A percentile compares a stretch with the other conserved stretches of the same genome.
These are phyloP conservation scores for Elaeis guineensis DNA, from an alignment of 176 grass and related monocot species.

Conservation along the genomic window DNA sequence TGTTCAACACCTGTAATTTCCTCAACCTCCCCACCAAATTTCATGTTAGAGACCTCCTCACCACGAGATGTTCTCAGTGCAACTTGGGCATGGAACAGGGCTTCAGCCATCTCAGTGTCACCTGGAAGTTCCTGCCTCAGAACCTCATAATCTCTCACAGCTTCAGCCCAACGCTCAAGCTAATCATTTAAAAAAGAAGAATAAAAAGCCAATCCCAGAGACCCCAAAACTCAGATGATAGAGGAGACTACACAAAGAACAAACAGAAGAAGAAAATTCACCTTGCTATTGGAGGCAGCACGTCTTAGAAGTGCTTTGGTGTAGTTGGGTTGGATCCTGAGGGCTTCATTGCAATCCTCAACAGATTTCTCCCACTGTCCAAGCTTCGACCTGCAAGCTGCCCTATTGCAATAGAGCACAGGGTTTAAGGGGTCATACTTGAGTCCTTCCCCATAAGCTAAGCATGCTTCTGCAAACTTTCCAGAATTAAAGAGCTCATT, in stretches of 20 bases:
- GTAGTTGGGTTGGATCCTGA: slow-evolving; percentile 84
- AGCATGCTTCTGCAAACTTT: slow-evolving; percentile 62
- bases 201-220: background rate
- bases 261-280: slow-evolving; percentile 6
- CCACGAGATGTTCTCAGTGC: slow-evolving; percentile 81
- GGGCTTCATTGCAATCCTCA: slow-evolving; percentile 93
- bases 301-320: slow-evolving; percentile 90
- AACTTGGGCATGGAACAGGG: slow-evolving; percentile 79
- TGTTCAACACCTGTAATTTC: slow-evolving; percentile 65
- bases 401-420: slow-evolving; percentile 92
- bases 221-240: no score
- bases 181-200: slow-evolving; percentile 29
- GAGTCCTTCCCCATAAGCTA: slow-evolving; percentile 86
- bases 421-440: slow-evolving; percentile 66
- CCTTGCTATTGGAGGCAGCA: slow-evolving; percentile 85
- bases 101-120: slow-evolving; percentile 81
- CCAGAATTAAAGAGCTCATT: slow-evolving; percentile 92
- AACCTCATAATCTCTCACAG: slow-evolving; percentile 81
- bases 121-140: slow-evolving; percentile 71
- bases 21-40: slow-evolving; percentile 94
- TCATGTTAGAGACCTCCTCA: slow-evolving; percentile 79
- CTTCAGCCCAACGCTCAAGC: slow-evolving; percentile 78
- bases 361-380: slow-evolving; percentile 86
- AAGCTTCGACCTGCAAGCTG: slow-evolving; percentile 82
- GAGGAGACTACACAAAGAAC: background rate